Base-by-base conservation (phyloP, 2,329 filamentous ascomycete species). In the Podosphaera leucotricha region DNA sequence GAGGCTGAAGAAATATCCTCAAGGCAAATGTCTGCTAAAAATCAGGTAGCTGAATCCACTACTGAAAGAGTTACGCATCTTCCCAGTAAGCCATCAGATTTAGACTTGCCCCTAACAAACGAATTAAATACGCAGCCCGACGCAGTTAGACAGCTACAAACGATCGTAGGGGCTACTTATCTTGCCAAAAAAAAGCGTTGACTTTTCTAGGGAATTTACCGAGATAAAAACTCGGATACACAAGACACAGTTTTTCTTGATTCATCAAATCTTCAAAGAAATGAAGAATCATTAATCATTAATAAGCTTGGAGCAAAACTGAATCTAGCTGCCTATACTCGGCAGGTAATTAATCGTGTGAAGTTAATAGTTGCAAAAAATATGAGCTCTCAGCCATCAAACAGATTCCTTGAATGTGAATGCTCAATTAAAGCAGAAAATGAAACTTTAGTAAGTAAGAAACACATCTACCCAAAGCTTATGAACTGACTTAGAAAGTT, bases 161-260 rank as follows among this genome's bases (percentile, higher is more conserved):
- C 18, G 13, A 46, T 49, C 20, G 47, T 46, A 45, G 41, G 39
- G 18, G 8, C 22, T 24, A 24, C 11, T 43, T 19, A 19, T 19
- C n/a, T 39, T 11, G 21, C 10, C 6, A 13, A 33, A n/a, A 33
- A 33, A 13, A 13, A 11, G 6, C 8, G 11, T 26, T 33, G 11
- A 44, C 20, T n/a, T 36, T 21, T 41, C 13, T 16, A 51, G 46
- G 49, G 46, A 4, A 26, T 35, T 13, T 43, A 41, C 10, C 50
- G 49, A 44, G 22, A 38, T 36, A 43, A 28, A 39, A 38, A 44
- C 20, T 38, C 38, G 11, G 42, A 43, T 10, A 52, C 50, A 10
- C 50, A 52, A 43, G 47, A 52, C 40, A 52, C 50, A n/a, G 13
- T 44, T 10, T 30, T 19, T 6, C 26, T 44, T 21, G 38, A 41